Conservation (phyloP, 2,329 filamentous ascomycete genomes). For the Nakataea oryzae region DNA sequence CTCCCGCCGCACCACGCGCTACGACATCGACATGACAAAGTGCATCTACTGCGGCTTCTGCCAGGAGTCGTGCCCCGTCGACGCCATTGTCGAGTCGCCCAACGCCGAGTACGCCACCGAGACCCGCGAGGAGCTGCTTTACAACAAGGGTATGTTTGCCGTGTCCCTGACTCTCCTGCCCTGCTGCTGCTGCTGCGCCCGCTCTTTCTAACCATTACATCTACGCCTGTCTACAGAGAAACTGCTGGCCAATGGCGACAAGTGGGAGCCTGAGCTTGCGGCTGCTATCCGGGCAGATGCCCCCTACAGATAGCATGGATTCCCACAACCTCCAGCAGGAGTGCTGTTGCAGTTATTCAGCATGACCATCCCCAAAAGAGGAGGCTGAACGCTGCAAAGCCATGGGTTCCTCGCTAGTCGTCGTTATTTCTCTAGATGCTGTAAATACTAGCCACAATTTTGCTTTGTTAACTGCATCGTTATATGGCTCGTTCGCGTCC, state of each 20-base stretch:
- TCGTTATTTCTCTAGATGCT: neutral
- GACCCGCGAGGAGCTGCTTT: conserved; percentile 83
- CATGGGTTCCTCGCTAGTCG: neutral
- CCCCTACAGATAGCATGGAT: conserved; percentile 63
- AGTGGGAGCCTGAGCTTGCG: conserved; percentile 96
- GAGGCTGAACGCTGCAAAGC: neutral
- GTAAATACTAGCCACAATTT: neutral
- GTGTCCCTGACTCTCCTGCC: neutral
- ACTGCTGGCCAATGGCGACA: conserved; percentile 78
- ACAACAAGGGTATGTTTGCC: conserved; percentile 65
- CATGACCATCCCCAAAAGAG: neutral
- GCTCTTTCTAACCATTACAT: conserved; percentile 14
- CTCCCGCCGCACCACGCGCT: conserved; percentile 87
- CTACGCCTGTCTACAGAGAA: conserved; percentile 61
- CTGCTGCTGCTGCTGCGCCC: neutral
- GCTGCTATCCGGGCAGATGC: conserved; percentile 87
- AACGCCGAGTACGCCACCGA: conserved; percentile 55
- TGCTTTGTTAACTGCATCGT: neutral
- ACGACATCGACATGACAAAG: conserved; percentile 99
- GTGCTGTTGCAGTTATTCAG: neutral
- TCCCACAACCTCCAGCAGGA: neutral
- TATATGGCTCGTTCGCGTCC: neutral
- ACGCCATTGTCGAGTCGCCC: conserved; percentile 66
- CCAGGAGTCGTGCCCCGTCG: conserved; percentile 97
- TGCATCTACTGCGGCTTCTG: conserved; percentile 99